Evolutionary conservation across 1,284 basidiomycete genomes (phyloP).

Genomic region (Termitomyces sp.): DNA sequence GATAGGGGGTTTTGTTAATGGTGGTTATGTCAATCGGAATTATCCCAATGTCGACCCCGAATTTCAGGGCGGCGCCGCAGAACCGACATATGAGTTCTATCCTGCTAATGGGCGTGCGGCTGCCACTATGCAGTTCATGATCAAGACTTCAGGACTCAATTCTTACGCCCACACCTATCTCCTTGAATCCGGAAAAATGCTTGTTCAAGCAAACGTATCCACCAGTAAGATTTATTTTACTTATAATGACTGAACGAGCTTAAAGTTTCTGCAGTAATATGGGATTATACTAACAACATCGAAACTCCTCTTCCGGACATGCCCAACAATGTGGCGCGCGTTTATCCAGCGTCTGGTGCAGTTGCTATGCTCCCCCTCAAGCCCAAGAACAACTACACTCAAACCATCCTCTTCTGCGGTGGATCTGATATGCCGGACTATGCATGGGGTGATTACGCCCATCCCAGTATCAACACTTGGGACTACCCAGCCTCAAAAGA

Average conservation of each 20-base stretch:
- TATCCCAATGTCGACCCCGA: slow-evolving; percentile 47
- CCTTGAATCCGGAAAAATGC: slow-evolving; percentile 78
- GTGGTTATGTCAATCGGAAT: slow-evolving; percentile 87
- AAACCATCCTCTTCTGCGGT: slow-evolving; percentile 85
- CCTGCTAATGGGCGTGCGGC: slow-evolving; percentile 54
- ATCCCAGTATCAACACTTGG: slow-evolving; percentile 17
- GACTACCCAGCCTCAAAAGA: slow-evolving; percentile 44
- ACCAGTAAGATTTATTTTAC: slow-evolving; percentile 12
- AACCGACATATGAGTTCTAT: slow-evolving; percentile 78
- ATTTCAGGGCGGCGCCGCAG: slow-evolving; percentile 36
- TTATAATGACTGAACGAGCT: slow-evolving; percentile 56
- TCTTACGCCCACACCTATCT: slow-evolving; percentile 85
- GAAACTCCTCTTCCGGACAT: slow-evolving; percentile 59
- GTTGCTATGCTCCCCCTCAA: slow-evolving; percentile 87
- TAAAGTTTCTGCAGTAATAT: slow-evolving; percentile 53
- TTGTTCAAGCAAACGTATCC: slow-evolving; percentile 68
- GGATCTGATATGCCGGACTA: slow-evolving; percentile 59
- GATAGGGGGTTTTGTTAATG: slow-evolving; percentile 79
- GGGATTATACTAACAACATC: slow-evolving; percentile 62
- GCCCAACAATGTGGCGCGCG: slow-evolving; percentile 56
- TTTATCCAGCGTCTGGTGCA: slow-evolving; percentile 72
- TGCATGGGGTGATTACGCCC: slow-evolving; percentile 17
- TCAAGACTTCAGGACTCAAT: slow-evolving; percentile 83
- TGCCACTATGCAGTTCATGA: slow-evolving; percentile 72
- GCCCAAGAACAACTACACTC: slow-evolving; percentile 81